Conservation (phyloP, 2,329 filamentous ascomycete species). For the Calcarisporium arbuscula region DNA sequence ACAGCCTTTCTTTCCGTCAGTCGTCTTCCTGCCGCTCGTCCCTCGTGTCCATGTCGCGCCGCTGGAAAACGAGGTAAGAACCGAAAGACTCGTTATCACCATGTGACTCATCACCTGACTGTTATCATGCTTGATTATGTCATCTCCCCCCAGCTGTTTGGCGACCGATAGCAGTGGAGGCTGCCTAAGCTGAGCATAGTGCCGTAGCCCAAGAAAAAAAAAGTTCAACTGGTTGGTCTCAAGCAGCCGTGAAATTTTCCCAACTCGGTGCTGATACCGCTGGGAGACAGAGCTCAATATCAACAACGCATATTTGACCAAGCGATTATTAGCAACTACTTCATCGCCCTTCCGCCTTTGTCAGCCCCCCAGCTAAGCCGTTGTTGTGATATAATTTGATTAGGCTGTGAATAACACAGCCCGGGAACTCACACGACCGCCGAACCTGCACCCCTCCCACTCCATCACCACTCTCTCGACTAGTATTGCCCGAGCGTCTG, state of each 20-base stretch:
- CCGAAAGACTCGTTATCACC: constrained; percentile 9
- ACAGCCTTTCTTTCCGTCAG: too few species aligned
- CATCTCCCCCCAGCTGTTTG: constrained; percentile 8
- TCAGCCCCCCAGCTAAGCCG: too few species aligned
- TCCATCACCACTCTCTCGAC: constrained; percentile 1
- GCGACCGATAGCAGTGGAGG: neutral
- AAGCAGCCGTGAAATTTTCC: constrained; percentile 28
- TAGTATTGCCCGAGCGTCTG: neutral
- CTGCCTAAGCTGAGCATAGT: neutral
- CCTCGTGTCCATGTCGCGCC: too few species aligned
- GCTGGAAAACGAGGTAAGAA: too few species aligned
- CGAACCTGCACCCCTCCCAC: neutral
- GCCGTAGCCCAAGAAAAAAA: constrained; percentile 25
- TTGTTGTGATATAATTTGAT: too few species aligned
- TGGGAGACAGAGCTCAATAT: constrained; percentile 5
- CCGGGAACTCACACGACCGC: neutral
- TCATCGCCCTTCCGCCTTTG: too few species aligned
- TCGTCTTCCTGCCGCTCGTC: too few species aligned
- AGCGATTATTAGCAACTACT: too few species aligned
- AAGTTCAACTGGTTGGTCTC: constrained; percentile 23
- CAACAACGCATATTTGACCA: neutral
- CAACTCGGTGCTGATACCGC: constrained; percentile 16
- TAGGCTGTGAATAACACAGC: neutral
- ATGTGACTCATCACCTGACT: constrained; percentile 14
- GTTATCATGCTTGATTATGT: constrained; percentile 15